Evolutionary conservation across 1,139 yeast species (phyloP), one percentile per base, ranked within the genome.

Genomic region (Zygoascus hellenicus): DNA sequence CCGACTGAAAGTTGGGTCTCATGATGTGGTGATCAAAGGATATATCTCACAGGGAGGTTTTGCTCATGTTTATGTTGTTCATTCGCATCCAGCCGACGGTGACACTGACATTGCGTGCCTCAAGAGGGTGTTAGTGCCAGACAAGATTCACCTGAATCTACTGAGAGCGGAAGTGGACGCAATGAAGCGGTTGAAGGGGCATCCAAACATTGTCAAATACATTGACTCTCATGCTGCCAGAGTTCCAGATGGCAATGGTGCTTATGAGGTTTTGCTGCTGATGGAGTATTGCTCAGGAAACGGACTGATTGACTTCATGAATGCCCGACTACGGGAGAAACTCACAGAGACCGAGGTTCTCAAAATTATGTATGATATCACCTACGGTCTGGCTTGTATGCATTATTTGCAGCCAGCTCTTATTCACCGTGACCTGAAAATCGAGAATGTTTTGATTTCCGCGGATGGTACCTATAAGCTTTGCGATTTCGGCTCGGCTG

Each of bases 151-250:
- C 9, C 71, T 84, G 55, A 80, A 80, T 58, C 75, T 76, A 49
- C 69, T 84, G 51, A 66, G 94, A 41, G 83, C 83, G 51, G 95
- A 84, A 62, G 94, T 84, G 22, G 92, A 84, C 54, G 90, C 87
- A 14, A 84, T 84, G 94, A 52, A 89, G 63, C 74, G 94, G 43
- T 71, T 92, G 47, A 71, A 81, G 48, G 95, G 94, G 2, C 79
- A 84, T 55, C 77, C 78, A 22, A 82, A 85, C 59, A 81, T 92
- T 54, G 97, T 94, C 10, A 79, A 84, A 22, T 94, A 92, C 62
- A 86, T 85, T 53, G 98, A 94, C 66, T 87, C 96, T 2, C 96
- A 92, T 68, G 98, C 98, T 3, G 80, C 95, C n/a, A 72, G 96
- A 56, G 66, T 71, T 51, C 60, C 66, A 13, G 43, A 46, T 59